A percentile compares a stretch with the other conserved stretches of the same genome.
phyloP scores from a whole-genome alignment of 163 green algal species.

The Prototheca wickerhamii region DNA sequence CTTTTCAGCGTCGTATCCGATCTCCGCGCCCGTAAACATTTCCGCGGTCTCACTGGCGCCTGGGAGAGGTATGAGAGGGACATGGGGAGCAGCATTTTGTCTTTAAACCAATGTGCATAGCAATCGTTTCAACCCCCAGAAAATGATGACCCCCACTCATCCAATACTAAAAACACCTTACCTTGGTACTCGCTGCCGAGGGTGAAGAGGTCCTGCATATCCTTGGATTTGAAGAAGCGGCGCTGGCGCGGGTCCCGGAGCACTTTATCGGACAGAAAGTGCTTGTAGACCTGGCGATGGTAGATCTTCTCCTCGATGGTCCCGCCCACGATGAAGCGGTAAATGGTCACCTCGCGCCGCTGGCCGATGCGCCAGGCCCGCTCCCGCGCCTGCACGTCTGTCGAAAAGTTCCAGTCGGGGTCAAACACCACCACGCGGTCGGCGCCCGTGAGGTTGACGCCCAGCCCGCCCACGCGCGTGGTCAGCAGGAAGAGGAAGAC shows the following conservation, averaged over 20 bases:
- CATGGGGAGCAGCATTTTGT: too few relatives aligned
- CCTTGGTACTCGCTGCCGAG: conserved; percentile 68
- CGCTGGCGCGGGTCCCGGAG: conserved; percentile 85
- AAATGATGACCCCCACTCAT: too few relatives aligned
- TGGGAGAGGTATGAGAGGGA: too few relatives aligned
- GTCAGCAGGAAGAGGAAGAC: conserved; percentile 91
- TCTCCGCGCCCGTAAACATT: too few relatives aligned
- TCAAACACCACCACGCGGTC: conserved; percentile 91
- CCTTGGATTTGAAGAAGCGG: conserved; percentile 83
- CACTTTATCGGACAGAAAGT: conserved; percentile 91
- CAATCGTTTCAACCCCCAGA: too few relatives aligned
- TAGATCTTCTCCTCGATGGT: conserved; percentile 93
- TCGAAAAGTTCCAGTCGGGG: conserved; percentile 93
- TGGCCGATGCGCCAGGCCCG: conserved; percentile 95
- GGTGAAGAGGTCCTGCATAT: conserved; percentile 88
- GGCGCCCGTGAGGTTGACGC: conserved; percentile 87
- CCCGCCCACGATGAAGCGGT: conserved; percentile 75
- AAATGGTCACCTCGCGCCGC: conserved; percentile 76
- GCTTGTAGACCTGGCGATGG: conserved; percentile 94
- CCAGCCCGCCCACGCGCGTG: conserved; percentile 87
- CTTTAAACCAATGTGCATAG: too few relatives aligned
- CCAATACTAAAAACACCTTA: neutral
- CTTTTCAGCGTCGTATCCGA: too few relatives aligned
- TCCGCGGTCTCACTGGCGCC: too few relatives aligned
- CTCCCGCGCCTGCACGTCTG: conserved; percentile 82